These are phyloP conservation scores for Mallotus repandus DNA, from an alignment of 441 rosid species.

Conservation along the genomic window DNA sequence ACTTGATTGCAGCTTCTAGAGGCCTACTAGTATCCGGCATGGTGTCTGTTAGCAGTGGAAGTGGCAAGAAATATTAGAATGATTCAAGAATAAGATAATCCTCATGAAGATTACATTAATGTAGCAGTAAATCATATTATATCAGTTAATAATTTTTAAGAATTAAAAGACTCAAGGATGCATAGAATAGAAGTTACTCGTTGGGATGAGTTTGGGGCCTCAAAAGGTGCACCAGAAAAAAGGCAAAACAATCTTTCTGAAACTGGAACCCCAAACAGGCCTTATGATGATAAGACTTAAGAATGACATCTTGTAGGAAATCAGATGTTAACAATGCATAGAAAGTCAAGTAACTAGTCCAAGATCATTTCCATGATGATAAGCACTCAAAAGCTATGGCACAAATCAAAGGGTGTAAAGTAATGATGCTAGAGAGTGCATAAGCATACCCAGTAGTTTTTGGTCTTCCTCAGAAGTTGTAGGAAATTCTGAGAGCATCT, in stretches of 20 bases:
- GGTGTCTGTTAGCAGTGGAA: slow-evolving; percentile 45
- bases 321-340: neutral
- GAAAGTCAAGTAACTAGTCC: neutral
- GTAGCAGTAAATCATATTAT: neutral
- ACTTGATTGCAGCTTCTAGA: slow-evolving; percentile 63
- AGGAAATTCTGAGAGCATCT: slow-evolving; percentile 64
- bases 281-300: neutral
- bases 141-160: neutral
- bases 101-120: neutral
- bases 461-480: slow-evolving; percentile 73
- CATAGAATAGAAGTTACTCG: neutral
- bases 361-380: neutral
- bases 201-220: no score
- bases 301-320: neutral
- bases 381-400: neutral
- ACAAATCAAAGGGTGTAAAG: neutral
- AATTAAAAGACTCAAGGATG: neutral
- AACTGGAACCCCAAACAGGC: no score
- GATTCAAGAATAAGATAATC: neutral
- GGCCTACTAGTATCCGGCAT: slow-evolving; percentile 53
- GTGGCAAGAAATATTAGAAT: neutral
- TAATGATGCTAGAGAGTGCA: neutral
- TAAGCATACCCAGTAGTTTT: slow-evolving; percentile 52
- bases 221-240: no score
- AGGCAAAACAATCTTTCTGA: no score